Base-by-base conservation (phyloP, 345 rosid genomes). In the Leavenworthia alabamica region DNA sequence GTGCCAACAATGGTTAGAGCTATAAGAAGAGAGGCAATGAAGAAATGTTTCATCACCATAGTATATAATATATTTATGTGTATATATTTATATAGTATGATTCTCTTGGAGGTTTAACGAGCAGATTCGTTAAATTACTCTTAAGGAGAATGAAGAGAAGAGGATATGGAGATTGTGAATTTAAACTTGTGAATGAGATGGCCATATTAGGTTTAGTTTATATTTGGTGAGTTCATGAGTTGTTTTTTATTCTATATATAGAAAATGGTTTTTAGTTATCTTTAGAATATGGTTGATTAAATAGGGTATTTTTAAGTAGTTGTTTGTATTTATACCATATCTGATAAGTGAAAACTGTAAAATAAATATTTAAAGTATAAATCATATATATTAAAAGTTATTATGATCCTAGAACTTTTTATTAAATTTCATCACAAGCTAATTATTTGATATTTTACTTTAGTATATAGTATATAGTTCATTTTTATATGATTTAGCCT, bases 261-360 rank as follows among this genome's bases (percentile, higher is more conserved):
- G 4, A 9, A 7, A 29, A 4, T 28, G 43, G 33, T 40, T 37
- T 60, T 31, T 32, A 11, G 0, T 31, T 35, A 60, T 42, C 23
- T 35, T 50, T 60, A 43, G 54, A 22, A 41, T 40, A 58, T 58
- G 39, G 62, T 61, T 61, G 13, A 13, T n/a, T n/a, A n/a, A n/a
- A n/a, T 4, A 15, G 16, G 23, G 29, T 50, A 3, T 33, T 41
- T 64, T 8, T 24, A 44, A 55, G 37, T 55, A 23, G 24, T 26
- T 35, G 40, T 45, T 66, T 17, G 9, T n/a, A n/a, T n/a, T n/a
- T n/a, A n/a, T n/a, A n/a, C n/a, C n/a, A n/a, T n/a, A n/a, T n/a
- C n/a, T n/a, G n/a, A n/a, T n/a, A n/a, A n/a, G n/a, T n/a, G n/a
- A n/a, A n/a, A n/a, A n/a, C n/a, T n/a, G n/a, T n/a, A n/a, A n/a